Conservation (phyloP, 495 filamentous ascomycete species). For the Penicillium taxi region DNA sequence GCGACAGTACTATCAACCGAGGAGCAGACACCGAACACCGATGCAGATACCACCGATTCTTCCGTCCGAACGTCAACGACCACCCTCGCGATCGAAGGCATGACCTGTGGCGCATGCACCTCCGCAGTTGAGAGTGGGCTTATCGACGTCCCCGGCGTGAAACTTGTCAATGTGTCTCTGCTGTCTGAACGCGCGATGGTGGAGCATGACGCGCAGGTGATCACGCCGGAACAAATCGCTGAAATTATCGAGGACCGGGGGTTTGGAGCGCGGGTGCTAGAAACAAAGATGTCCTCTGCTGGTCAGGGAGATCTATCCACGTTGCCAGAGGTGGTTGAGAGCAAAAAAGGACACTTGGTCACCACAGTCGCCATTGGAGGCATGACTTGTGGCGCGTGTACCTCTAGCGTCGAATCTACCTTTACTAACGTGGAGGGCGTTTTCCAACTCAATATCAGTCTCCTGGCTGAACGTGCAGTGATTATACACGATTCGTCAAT, state of each 20-base stretch:
- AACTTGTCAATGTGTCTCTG: slow-evolving; percentile 80
- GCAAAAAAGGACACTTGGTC: slow-evolving; percentile 41
- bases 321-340: slow-evolving; percentile 25
- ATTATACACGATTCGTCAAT: slow-evolving; percentile 69
- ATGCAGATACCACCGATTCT: slow-evolving; percentile 16
- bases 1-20: slow-evolving; percentile 86
- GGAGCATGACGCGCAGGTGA: slow-evolving; percentile 63
- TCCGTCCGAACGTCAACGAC: slow-evolving; percentile 50
- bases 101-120: slow-evolving; percentile 96
- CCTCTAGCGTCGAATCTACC: slow-evolving; percentile 77
- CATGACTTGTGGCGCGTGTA: slow-evolving; percentile 97
- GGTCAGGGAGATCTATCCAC: slow-evolving; percentile 9
- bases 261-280: slow-evolving; percentile 78
- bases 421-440: slow-evolving; percentile 73
- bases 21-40: slow-evolving; percentile 19
- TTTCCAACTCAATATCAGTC: slow-evolving; percentile 82
- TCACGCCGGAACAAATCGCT: slow-evolving; percentile 63
- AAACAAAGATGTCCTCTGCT: slow-evolving; percentile 25
- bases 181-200: slow-evolving; percentile 62
- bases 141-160: slow-evolving; percentile 61
- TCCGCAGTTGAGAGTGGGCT: slow-evolving; percentile 81
- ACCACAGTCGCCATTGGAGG: slow-evolving; percentile 84
- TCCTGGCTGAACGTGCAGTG: slow-evolving; percentile 87
- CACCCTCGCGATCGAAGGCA: slow-evolving; percentile 85
- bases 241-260: slow-evolving; percentile 87